Base-by-base conservation (phyloP, 2,329 filamentous ascomycete genomes). In the Colletotrichum karsti region DNA sequence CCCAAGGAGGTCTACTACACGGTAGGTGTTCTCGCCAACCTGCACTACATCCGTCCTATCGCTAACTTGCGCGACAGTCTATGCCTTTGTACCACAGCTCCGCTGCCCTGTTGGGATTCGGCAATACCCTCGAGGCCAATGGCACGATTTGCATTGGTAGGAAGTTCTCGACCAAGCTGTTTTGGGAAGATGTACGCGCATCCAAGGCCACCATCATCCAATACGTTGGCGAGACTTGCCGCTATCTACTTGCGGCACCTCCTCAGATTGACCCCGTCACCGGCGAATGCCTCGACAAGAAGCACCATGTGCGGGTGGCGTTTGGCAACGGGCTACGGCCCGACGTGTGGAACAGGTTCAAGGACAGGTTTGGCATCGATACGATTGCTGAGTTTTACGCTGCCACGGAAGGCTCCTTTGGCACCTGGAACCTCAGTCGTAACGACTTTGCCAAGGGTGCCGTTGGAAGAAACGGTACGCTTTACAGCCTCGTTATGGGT, bases 81-180 rank as follows among this genome's bases (percentile, higher is more conserved):
- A 97, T 97, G 93, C 94, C 94, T 0, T 84, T 97, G 7, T 97
- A 97, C 76, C 94, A 97, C 81, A 91, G 92, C 42, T 93, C 94
- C 0, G 94, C 92, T 12, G 82, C 88, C 5, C 73, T 96, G 7
- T 84, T 97, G 46, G 93, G 91, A 24, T 87, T 95, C 64, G 78
- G 85, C 53, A 83, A 88, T 51, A 86, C 88, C 24, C 77, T 96
- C 33, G 77, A 85, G 60, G 79, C 81, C 1, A 91, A 91, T 44
- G 86, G 85, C 39, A 92, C 93, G 0, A 82, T 95, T 57, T 88
- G 92, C 26, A 80, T 97, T 15, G 92, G 92, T 51, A 90, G 88
- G 72, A 93, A 91, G 73, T 97, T 97, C 81, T 94, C 92, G 3
- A 92, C 91, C 3, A 87, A 87, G 69, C 88, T 84, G 1, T 96